A percentile compares a stretch with the other conserved stretches of the same genome.
Evolutionary conservation across 345 rosid species (phyloP).

Genomic region (Linum tenue): DNA sequence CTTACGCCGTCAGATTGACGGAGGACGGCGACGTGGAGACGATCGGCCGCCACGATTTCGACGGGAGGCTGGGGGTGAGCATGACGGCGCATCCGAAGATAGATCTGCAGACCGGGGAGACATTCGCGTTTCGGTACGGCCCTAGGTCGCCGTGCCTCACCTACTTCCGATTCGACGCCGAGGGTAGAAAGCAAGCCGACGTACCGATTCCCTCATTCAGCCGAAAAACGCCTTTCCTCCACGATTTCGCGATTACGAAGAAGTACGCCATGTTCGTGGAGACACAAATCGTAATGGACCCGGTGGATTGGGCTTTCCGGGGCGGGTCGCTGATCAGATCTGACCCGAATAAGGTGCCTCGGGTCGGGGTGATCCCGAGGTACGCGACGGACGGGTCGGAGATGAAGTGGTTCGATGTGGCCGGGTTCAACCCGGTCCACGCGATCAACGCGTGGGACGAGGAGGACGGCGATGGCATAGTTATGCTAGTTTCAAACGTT

Average conservation of each 20-base stretch:
- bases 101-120: slow-evolving; percentile 42
- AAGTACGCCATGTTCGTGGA: slow-evolving; percentile 47
- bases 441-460: slow-evolving; percentile 58
- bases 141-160: slow-evolving; percentile 52
- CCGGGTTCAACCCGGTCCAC: slow-evolving; percentile 46
- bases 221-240: slow-evolving; percentile 42
- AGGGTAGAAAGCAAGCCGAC: slow-evolving; percentile 40
- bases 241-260: slow-evolving; percentile 51
- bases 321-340: slow-evolving; percentile 39
- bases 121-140: slow-evolving; percentile 50
- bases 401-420: slow-evolving; percentile 50
- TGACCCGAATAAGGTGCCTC: slow-evolving; percentile 34
- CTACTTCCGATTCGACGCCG: slow-evolving; percentile 34
- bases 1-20: slow-evolving; percentile 37
- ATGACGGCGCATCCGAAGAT: slow-evolving; percentile 65
- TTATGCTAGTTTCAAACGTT: slow-evolving; percentile 44
- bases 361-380: slow-evolving; percentile 42
- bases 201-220: slow-evolving; percentile 49
- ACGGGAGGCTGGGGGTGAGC: slow-evolving; percentile 42
- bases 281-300: slow-evolving; percentile 53
- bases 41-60: slow-evolving; percentile 36
- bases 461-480: slow-evolving; percentile 28
- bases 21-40: slow-evolving; percentile 41
- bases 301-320: slow-evolving; percentile 39
- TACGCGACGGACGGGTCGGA: slow-evolving; percentile 37